Percentiles rank a stretch among this genome's conserved stretches.
These are phyloP conservation scores for Trichophyton simii DNA, from an alignment of 2,329 filamentous ascomycete genomes.

Conservation along the genomic window DNA sequence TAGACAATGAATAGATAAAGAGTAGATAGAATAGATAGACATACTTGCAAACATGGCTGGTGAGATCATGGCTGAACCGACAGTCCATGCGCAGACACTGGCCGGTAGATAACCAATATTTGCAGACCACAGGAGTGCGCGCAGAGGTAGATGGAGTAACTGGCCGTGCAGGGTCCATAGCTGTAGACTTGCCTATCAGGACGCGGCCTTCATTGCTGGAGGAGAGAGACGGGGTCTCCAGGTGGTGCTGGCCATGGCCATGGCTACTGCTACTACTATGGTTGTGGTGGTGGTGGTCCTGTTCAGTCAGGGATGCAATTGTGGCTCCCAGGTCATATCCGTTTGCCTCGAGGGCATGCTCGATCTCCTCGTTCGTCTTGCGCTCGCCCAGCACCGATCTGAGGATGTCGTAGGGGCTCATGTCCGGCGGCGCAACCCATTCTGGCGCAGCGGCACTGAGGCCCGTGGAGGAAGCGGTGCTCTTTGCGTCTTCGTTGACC, in stretches of 20 bases:
- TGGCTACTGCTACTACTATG: too few relatives aligned
- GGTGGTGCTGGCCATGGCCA: conserved; percentile 17
- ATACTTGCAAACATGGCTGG: conserved; percentile 95
- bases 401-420: conserved; percentile 97
- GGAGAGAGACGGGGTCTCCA: conserved; percentile 35
- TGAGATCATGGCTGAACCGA: conserved; percentile 91
- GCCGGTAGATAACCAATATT: conserved; percentile 92
- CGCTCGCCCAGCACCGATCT: conserved; percentile 85
- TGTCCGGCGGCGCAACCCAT: conserved; percentile 67
- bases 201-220: conserved; percentile 50
- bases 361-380: conserved; percentile 85
- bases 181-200: conserved; percentile 82
- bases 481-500: conserved; percentile 72
- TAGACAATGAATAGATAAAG: conserved; percentile 13
- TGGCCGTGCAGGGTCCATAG: conserved; percentile 57
- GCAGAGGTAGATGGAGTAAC: conserved; percentile 62
- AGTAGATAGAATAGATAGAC: conserved; percentile 31
- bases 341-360: conserved; percentile 75
- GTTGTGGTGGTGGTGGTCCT: conserved; percentile 28
- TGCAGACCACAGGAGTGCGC: conserved; percentile 84
- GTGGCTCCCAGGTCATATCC: conserved; percentile 90
- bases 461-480: conserved; percentile 66
- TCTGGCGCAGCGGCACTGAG: conserved; percentile 73
- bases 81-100: conserved; percentile 92
- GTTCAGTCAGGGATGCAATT: conserved; percentile 76